Percentiles rank a stretch among this genome's conserved stretches.
Conservation (phyloP, 1,284 basidiomycete genomes). For the Flammula alnicola region DNA sequence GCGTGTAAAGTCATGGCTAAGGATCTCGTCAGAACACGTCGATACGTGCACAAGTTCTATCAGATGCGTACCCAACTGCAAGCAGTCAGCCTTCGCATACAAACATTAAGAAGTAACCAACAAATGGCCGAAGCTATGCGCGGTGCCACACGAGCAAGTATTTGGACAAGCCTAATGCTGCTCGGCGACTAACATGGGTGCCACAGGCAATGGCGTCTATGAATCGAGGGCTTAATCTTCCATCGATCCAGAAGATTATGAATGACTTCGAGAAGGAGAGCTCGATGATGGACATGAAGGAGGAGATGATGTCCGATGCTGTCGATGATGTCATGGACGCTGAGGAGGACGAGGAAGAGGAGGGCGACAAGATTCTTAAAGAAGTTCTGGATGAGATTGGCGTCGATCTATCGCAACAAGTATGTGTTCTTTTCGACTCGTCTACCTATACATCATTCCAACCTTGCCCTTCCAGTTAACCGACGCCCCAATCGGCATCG, state of each 20-base stretch:
- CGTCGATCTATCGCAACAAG: conserved; percentile 90
- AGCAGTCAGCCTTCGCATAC: conserved; percentile 94
- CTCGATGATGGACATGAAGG: conserved; percentile 99
- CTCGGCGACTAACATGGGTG: conserved; percentile 11
- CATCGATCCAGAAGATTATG: conserved; percentile 95
- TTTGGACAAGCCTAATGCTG: conserved; percentile 5
- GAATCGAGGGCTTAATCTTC: conserved; percentile 96
- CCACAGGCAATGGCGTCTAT: conserved; percentile 95
- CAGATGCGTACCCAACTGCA: conserved; percentile 99
- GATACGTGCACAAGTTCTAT: conserved; percentile 98
- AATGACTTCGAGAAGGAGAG: conserved; percentile 98
- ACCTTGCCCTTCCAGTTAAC: too few relatives aligned
- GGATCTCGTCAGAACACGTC: conserved; percentile 93
- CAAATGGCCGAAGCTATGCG: conserved; percentile 99
- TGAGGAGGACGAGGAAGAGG: conserved; percentile 94
- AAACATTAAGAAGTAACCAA: conserved; percentile 95
- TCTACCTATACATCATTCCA: conserved; percentile 12
- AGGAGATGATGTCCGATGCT: conserved; percentile 99
- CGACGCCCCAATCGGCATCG: conserved; percentile 80
- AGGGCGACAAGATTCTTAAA: conserved; percentile 94
- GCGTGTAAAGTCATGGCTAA: conserved; percentile 99
- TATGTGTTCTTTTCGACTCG: conserved; percentile 37
- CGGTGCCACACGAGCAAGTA: conserved; percentile 89
- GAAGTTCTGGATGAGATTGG: conserved; percentile 99
- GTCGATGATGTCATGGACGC: conserved; percentile 99